Percentiles rank a stretch among this genome's conserved stretches.
These are phyloP conservation scores for Pleurotus pulmonarius DNA, from an alignment of 768 basidiomycete genomes.

Conservation along the genomic window DNA sequence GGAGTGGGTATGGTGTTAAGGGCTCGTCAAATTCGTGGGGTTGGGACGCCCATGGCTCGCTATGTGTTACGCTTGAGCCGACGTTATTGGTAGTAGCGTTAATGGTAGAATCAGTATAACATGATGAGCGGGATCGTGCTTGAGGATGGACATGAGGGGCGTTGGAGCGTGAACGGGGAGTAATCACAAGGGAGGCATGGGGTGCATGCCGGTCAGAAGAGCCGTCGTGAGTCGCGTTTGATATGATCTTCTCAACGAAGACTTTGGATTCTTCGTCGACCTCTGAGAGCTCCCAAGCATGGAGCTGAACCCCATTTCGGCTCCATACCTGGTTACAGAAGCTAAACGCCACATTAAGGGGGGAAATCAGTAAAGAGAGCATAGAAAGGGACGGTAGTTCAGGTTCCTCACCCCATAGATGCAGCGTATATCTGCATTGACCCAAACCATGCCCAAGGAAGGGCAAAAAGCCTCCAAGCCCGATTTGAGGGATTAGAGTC, in stretches of 20 bases:
- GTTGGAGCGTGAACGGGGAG: background rate
- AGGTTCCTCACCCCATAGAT: constrained; percentile 24
- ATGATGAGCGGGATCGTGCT: background rate
- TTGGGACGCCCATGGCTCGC: background rate
- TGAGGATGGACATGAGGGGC: background rate
- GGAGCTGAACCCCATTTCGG: constrained; percentile 30
- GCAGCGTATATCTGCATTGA: constrained; percentile 28
- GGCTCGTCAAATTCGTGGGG: constrained; percentile 4
- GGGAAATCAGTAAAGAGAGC: background rate
- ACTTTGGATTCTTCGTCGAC: constrained; percentile 21
- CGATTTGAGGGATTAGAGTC: constrained; percentile 18
- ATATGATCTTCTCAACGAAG: constrained; percentile 15
- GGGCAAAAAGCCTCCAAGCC: constrained; percentile 28
- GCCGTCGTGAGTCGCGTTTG: background rate
- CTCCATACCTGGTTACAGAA: constrained; percentile 32
- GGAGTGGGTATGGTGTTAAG: background rate
- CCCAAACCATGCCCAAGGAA: constrained; percentile 25
- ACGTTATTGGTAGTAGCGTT: background rate
- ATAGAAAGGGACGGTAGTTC: background rate
- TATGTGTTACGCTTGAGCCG: background rate
- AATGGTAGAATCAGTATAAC: background rate
- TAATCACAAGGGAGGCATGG: background rate
- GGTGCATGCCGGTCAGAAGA: background rate
- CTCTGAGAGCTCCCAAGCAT: constrained; percentile 34
- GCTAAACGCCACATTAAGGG: constrained; percentile 10